These are phyloP conservation scores for Pilobolus umbonatus DNA, from an alignment of 192 early-diverging fungal genomes.

Conservation along the genomic window DNA sequence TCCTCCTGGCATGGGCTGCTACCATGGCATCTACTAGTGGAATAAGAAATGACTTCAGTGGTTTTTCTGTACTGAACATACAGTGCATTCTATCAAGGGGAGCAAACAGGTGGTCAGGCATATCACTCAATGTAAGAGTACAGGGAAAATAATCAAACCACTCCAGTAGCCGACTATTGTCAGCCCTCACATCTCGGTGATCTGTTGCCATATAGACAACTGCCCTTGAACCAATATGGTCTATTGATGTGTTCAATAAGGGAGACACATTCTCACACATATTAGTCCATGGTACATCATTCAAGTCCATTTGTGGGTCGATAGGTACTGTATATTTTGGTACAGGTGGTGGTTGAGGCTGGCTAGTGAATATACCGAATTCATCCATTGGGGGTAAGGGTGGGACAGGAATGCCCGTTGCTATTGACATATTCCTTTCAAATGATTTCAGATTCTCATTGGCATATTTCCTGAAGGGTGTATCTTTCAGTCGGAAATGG, in stretches of 20 bases:
- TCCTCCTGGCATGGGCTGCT: conserved; percentile 19
- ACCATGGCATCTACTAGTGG: conserved; percentile 35
- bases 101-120: conserved; percentile 26
- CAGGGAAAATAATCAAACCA: conserved; percentile 42
- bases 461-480: conserved; percentile 14
- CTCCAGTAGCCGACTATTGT: conserved; percentile 17
- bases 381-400: conserved; percentile 7
- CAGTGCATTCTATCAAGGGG: conserved; percentile 22
- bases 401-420: conserved; percentile 11
- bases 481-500: conserved; percentile 33
- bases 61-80: conserved; percentile 26
- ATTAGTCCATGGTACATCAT: not conserved
- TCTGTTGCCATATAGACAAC: conserved; percentile 52
- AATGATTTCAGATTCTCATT: conserved; percentile 5
- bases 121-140: conserved; percentile 41
- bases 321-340: not conserved
- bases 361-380: not conserved
- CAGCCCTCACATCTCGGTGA: conserved; percentile 31
- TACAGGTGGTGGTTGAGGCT: not conserved
- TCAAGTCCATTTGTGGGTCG: not conserved
- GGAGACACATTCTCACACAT: conserved; percentile 7
- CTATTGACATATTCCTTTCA: conserved; percentile 10
- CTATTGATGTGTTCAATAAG: not conserved
- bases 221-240: conserved; percentile 3
- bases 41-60: conserved; percentile 17